phyloP scores from a whole-genome alignment of 441 rosid genomes.

The Oxalis stricta region DNA sequence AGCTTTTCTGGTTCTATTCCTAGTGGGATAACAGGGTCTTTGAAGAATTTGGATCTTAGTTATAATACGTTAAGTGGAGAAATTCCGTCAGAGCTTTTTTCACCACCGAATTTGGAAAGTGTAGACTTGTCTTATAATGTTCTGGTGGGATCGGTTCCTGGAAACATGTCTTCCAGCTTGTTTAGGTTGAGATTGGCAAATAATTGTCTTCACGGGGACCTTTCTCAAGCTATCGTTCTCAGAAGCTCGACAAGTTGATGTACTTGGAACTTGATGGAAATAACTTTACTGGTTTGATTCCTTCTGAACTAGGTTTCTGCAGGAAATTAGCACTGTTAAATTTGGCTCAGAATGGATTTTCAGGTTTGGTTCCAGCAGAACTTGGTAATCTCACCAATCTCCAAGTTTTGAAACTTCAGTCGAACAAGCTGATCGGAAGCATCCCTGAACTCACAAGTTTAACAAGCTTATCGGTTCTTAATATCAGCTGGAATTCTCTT shows the following conservation, averaged over 20 bases:
- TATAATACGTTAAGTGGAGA: constrained; percentile 30
- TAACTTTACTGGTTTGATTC: constrained; percentile 28
- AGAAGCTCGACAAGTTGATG: constrained; percentile 14
- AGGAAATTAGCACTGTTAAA: constrained; percentile 33
- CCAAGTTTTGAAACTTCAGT: constrained; percentile 44
- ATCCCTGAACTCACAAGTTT: constrained; percentile 19
- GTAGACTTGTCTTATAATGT: constrained; percentile 48
- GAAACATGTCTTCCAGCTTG: constrained; percentile 20
- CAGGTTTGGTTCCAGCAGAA: constrained; percentile 26
- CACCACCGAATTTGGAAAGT: constrained; percentile 13
- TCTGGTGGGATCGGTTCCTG: constrained; percentile 36
- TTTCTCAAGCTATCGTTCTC: constrained; percentile 19
- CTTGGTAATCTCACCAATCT: constrained; percentile 34
- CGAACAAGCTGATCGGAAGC: constrained; percentile 35
- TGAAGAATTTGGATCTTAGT: constrained; percentile 46
- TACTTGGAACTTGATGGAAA: constrained; percentile 67
- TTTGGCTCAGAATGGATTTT: constrained; percentile 39
- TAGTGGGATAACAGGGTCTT: constrained; percentile 22
- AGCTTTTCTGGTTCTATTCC: constrained; percentile 33
- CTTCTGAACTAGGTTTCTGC: constrained; percentile 30
- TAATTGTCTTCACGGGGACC: constrained; percentile 25
- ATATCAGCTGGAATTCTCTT: too few relatives aligned
- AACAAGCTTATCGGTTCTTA: too few relatives aligned
- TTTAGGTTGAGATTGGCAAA: constrained; percentile 60
- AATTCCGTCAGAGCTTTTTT: constrained; percentile 38